A percentile compares a stretch with the other conserved stretches of the same genome.
Conservation (phyloP, 1,139 yeast genomes). For the Geotrichum reessii region DNA sequence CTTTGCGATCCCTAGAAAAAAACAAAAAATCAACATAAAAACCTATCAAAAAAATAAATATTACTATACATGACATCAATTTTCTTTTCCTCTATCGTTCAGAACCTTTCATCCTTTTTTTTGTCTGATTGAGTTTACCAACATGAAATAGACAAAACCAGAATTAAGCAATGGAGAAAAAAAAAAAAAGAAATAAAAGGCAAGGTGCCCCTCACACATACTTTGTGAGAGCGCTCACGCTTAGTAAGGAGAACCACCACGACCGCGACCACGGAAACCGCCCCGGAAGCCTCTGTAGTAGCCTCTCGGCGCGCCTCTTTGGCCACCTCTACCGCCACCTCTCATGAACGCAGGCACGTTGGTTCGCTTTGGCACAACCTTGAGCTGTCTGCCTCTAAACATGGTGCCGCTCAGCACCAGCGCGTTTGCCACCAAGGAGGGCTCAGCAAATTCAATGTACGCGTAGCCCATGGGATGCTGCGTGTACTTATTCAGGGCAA, state of each 20-base stretch:
- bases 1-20: not conserved
- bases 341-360: conserved; percentile 57
- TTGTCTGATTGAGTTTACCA: too few species aligned
- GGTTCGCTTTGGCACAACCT: conserved; percentile 72
- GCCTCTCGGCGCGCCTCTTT: conserved; percentile 40
- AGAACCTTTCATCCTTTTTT: not conserved
- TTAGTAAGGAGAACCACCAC: conserved; percentile 34
- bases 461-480: conserved; percentile 87
- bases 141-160: not conserved
- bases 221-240: not conserved
- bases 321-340: conserved; percentile 42
- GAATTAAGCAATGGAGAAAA: not conserved
- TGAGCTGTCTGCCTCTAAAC: conserved; percentile 63
- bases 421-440: conserved; percentile 58
- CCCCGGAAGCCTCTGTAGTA: conserved; percentile 41
- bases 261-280: conserved; percentile 37
- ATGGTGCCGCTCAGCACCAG: conserved; percentile 58
- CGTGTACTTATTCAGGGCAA: conserved; percentile 61
- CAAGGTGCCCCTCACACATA: not conserved
- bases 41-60: not conserved
- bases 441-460: conserved; percentile 70
- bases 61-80: not conserved
- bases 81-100: conserved; percentile 1
- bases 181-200: not conserved
- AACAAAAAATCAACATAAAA: too few species aligned